Conservation (phyloP, 441 rosid species). For the Arabidopsis hybrid region DNA sequence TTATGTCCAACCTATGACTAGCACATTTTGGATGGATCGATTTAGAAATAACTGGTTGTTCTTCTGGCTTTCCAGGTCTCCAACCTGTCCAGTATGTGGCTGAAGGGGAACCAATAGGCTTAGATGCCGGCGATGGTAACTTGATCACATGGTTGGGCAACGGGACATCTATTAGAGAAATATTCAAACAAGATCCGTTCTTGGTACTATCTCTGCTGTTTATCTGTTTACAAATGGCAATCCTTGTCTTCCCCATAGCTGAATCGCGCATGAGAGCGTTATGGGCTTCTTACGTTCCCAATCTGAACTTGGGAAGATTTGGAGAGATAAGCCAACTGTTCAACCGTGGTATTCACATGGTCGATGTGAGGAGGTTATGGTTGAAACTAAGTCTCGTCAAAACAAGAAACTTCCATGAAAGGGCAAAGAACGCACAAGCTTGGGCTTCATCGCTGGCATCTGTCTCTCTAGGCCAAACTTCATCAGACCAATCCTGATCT, state of each 20-base stretch:
- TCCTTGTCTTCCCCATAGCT: constrained; percentile 55
- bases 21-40: constrained; percentile 1
- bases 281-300: constrained; percentile 63
- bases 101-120: constrained; percentile 45
- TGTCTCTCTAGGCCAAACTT: constrained; percentile 79
- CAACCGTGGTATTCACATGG: constrained; percentile 65
- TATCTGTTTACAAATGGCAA: constrained; percentile 56
- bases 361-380: constrained; percentile 88
- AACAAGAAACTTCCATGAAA: constrained; percentile 72
- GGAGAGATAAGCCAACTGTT: constrained; percentile 80
- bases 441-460: constrained; percentile 95
- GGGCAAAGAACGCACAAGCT: constrained; percentile 76
- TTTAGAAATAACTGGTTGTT: neutral
- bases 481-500: constrained; percentile 58
- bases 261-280: constrained; percentile 62
- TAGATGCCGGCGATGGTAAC: constrained; percentile 27
- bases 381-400: constrained; percentile 66
- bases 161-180: constrained; percentile 48
- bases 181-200: constrained; percentile 63
- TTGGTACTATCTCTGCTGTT: constrained; percentile 60
- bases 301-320: constrained; percentile 80
- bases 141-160: constrained; percentile 47
- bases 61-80: constrained; percentile 34
- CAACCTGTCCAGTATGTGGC: constrained; percentile 60
- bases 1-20: neutral